Evolutionary conservation across 768 basidiomycete species (phyloP), one percentile per base, ranked within the genome.

Genomic region (Hirschioporus abietinus): DNA sequence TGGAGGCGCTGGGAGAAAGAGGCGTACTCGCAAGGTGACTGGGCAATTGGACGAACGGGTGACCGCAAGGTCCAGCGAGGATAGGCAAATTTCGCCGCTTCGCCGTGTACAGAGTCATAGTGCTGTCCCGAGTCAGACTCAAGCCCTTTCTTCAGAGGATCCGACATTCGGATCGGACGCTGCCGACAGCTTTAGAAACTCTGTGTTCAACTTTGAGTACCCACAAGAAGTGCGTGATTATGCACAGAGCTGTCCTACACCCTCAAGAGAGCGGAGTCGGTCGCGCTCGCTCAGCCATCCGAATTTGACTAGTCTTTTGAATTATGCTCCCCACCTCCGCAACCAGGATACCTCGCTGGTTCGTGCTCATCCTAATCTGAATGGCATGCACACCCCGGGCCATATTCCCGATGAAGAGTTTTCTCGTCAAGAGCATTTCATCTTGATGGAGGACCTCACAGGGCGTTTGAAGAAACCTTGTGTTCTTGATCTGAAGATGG

Each of bases 401-500:
- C 35, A 59, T 66, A 65, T 35, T n/a, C 60, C n/a, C 68, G 79
- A 84, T 64, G 77, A 81, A 35, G 75, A 82, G 61, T 79, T 90
- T 61, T 88, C 94, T 7, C 88, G 96, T 15, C 96, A 97, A 77
- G 95, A 97, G 74, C 92, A 98, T 75, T 99, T 99, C 74, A 97
- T 99, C 72, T 84, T 99, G 71, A 97, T 99, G 95, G 97, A 99
- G 77, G 97, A 99, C 74, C 81, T 99, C 62, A 99, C 97, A 1
- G 97, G 97, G 26, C 82, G 91, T 35, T 77, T 97, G 73, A 96
- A 92, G 77, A 86, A 85, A 63, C 93, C 97, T 9, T 99, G 97
- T 73, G 96, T 99, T 58, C 86, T 99, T 72, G 97, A 99, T 77
- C 81, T 99, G 72, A 99, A 99, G 82, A 99, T 99, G 97, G 97